These are phyloP conservation scores for Xylaria polymorpha DNA, from an alignment of 2,329 filamentous ascomycete species.

Conservation along the genomic window DNA sequence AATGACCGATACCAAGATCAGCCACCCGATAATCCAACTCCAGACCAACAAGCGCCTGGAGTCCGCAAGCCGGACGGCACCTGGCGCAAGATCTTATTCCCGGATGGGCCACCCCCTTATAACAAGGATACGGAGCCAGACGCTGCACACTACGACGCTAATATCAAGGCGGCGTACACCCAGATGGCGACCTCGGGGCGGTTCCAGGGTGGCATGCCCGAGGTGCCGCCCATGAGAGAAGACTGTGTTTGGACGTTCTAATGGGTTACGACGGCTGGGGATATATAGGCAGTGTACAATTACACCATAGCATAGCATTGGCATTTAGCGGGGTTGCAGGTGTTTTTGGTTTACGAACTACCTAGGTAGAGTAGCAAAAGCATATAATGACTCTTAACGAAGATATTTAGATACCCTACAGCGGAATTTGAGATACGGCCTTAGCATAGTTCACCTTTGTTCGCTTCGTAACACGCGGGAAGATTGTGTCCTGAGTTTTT, in stretches of 20 bases:
- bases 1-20: slow-evolving; percentile 43
- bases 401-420: slow-evolving; percentile 32
- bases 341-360: slow-evolving; percentile 16
- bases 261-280: slow-evolving; percentile 32
- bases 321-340: slow-evolving; percentile 13
- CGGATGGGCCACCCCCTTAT: slow-evolving; percentile 73
- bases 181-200: slow-evolving; percentile 71
- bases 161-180: slow-evolving; percentile 71
- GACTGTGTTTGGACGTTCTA: slow-evolving; percentile 80
- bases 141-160: slow-evolving; percentile 64
- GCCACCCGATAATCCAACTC: slow-evolving; percentile 18
- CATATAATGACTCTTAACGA: slow-evolving; percentile 21
- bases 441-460: slow-evolving; percentile 11
- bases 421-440: neutral
- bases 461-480: neutral
- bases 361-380: neutral
- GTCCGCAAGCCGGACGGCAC: slow-evolving; percentile 64
- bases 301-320: slow-evolving; percentile 10
- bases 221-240: slow-evolving; percentile 80
- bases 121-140: slow-evolving; percentile 73
- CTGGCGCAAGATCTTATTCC: slow-evolving; percentile 77
- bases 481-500: slow-evolving; percentile 2
- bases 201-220: slow-evolving; percentile 81
- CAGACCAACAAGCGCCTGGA: slow-evolving; percentile 55
- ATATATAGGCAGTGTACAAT: slow-evolving; percentile 16